Base-by-base conservation (phyloP, 2,329 filamentous ascomycete species). In the Monosporascus sp. region DNA sequence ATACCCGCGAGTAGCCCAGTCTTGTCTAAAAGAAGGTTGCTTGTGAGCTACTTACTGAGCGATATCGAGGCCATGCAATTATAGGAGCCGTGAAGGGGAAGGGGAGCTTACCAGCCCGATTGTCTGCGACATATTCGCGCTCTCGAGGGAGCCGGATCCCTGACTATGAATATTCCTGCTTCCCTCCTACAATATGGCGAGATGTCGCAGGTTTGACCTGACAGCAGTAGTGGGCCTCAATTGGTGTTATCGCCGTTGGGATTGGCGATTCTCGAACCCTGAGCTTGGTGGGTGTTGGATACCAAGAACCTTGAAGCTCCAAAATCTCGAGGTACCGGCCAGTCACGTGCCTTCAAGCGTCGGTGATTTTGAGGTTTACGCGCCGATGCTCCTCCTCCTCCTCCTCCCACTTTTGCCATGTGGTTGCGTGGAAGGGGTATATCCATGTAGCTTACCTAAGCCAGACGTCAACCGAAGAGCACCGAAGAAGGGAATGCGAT, bases 1-100 rank as follows among this genome's bases (percentile, higher is more conserved):
- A 99, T 77, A 88, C 85, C 66, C 95, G 87, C 46, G 92, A 92
- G 80, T 97, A 99, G 76, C 94, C 93, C 60, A 99, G 87, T 69
- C 90, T 89, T 57, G 94, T 97, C 92, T 97, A 54, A 17, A 41
- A 48, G 46, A 17, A 43, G 25, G 39, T 3, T 38, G 56, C 48
- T 38, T 52, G 27, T 45, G 25, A 50, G 48, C 27, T 50, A 43
- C 49, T 36, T n/a, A 8, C 15, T 31, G 43, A 36, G 31, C 9
- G 47, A 24, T 35, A 17, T 20, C 22, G 8, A 46, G 55, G 41
- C 52, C 20, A 22, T 50, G 47, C 7, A 41, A 27, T 50, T 49
- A 46, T n/a, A 43, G 49, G 38, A 50, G 46, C 49, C 50, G 48
- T 22, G 49, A 27, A 36, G 52, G 43, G 31, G 48, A 51, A 52